Percentiles rank a stretch among this genome's conserved stretches.
Evolutionary conservation across 257 asterid species (phyloP).

Genomic region (Solanum peruvianum): DNA sequence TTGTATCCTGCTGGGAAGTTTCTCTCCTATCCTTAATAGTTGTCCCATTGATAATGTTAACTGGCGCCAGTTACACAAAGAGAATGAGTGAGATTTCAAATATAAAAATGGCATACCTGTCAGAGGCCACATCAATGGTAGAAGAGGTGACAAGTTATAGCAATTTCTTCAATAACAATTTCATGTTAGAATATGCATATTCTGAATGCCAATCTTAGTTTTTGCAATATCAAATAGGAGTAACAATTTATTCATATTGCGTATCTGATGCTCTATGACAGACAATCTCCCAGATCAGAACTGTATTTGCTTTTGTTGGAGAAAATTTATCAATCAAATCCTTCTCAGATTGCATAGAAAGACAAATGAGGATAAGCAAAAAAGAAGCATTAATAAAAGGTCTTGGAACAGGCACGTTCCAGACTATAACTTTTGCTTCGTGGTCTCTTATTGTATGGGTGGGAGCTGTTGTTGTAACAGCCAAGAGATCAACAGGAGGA

Average conservation of each 20-base stretch:
- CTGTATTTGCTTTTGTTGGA: constrained; percentile 74
- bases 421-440: constrained; percentile 60
- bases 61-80: constrained; percentile 62
- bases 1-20: constrained; percentile 75
- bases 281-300: constrained; percentile 77
- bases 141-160: constrained; percentile 48
- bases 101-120: constrained; percentile 42
- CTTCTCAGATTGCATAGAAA: constrained; percentile 49
- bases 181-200: not conserved
- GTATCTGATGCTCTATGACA: constrained; percentile 18
- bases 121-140: constrained; percentile 68
- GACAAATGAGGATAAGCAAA: constrained; percentile 36
- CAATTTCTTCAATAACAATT: not conserved
- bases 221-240: not conserved
- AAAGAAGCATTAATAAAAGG: constrained; percentile 67
- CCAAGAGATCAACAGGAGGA: constrained; percentile 62
- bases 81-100: constrained; percentile 56
- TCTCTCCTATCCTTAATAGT: constrained; percentile 64
- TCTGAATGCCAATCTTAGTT: not conserved
- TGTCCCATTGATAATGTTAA: constrained; percentile 55
- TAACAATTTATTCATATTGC: not conserved
- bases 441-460: constrained; percentile 89
- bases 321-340: constrained; percentile 50
- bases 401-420: constrained; percentile 72
- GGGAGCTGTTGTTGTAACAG: constrained; percentile 60